These are phyloP conservation scores for Hondaea fermentalgiana DNA, from an alignment of 108 stramenopile species.

Conservation along the genomic window DNA sequence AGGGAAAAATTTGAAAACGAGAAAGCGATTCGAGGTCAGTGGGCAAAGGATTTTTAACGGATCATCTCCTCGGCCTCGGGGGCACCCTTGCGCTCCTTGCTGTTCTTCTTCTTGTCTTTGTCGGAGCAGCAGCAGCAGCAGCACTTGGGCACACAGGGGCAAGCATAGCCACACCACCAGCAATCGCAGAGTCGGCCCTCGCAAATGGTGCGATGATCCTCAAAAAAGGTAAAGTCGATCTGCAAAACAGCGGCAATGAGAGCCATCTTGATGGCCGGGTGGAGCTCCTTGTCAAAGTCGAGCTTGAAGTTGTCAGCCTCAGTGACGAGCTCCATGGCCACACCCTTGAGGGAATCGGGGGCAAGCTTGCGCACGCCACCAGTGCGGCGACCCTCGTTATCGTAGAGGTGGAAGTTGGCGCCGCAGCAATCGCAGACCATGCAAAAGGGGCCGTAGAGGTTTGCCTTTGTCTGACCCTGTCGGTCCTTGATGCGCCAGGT, in stretches of 20 bases:
- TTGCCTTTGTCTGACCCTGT: background rate
- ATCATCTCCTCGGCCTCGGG: background rate
- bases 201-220: background rate
- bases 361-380: background rate
- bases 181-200: background rate
- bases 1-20: background rate
- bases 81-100: background rate
- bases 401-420: background rate
- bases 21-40: no score
- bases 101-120: background rate
- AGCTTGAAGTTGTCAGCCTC: constrained; percentile 18
- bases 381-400: background rate
- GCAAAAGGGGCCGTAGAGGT: background rate
- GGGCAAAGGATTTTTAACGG: background rate
- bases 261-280: constrained; percentile 18
- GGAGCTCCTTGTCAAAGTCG: background rate
- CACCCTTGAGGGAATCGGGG: background rate
- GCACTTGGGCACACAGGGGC: background rate
- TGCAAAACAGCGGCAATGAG: background rate
- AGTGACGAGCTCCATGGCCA: background rate
- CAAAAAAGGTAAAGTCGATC: constrained; percentile 15
- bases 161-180: constrained; percentile 1
- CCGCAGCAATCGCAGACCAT: constrained; percentile 12
- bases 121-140: background rate
- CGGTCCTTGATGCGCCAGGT: constrained; percentile 12